Base-by-base conservation (phyloP, 2,329 filamentous ascomycete genomes). In the Paraconiothyrium brasiliense region DNA sequence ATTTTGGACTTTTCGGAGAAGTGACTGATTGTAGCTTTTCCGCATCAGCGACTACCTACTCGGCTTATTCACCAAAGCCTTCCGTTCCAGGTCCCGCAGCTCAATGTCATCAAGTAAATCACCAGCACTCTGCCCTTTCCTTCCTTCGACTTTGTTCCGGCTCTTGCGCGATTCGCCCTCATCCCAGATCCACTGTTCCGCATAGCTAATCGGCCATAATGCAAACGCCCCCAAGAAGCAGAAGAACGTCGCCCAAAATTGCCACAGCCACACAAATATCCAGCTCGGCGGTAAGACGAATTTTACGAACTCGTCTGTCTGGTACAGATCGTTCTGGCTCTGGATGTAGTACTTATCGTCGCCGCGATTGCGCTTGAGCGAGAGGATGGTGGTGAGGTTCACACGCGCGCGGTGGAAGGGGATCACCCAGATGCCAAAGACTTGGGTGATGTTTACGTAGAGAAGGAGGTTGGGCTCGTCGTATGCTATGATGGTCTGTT, bases 251-350 rank as follows among this genome's bases (percentile, higher is more conserved):
- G 87, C 87, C 57, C 87, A 82, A 22, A 89, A 79, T 74, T 93
- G 90, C 84, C 86, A 90, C 3, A 84, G 65, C 77, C 86, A 82
- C 1, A 93, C 76, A 1, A 90, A 35, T 27, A 86, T 71, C 8
- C 87, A 88, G 0, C 89, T 78, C 0, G 86, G 84, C 11, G 82
- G 86, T 10, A 86, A 71, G 20, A 94, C 69, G 72, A 96, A 95
- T 69, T 90, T 89, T 63, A 94, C 81, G 64, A 89, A 90, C 67
- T 97, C 90, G 52, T 88, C 89, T 0, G 88, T 83, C 71, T 94
- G 92, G 72, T 97, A 97, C 8, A 94, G 80, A 73, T 97, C 93
- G 67, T 96, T 89, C 75, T 97, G 93, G 20, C 84, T 85, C 7
- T 83, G 78, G 65, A 97, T 94, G 74, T 89, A 91, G 80, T 93